These are phyloP conservation scores for Botrytis elliptica DNA, from an alignment of 2,329 filamentous ascomycete species.

Conservation along the genomic window DNA sequence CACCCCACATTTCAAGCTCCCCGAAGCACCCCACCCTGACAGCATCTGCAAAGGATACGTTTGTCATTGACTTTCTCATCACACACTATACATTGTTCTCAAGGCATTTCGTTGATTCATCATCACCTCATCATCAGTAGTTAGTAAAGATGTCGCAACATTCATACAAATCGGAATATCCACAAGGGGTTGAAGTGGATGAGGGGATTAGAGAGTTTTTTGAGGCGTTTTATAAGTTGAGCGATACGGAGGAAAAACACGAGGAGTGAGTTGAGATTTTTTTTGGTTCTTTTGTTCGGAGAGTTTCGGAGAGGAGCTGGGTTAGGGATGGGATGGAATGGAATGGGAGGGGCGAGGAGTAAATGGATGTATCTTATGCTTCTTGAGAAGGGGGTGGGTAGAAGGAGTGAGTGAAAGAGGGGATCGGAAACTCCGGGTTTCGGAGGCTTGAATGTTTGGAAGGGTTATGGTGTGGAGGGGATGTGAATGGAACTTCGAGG, in stretches of 20 bases:
- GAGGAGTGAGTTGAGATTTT: slow-evolving; percentile 47
- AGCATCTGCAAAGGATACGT: neutral
- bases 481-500: neutral
- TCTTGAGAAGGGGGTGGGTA: neutral
- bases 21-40: neutral
- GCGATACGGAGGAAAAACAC: slow-evolving; percentile 45
- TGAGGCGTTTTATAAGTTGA: slow-evolving; percentile 65
- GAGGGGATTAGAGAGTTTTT: slow-evolving; percentile 63
- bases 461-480: neutral
- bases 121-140: neutral
- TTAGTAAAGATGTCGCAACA: neutral
- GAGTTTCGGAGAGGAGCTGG: neutral
- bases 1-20: neutral
- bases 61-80: neutral
- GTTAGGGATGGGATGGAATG: neutral
- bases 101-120: neutral
- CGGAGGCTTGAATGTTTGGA: neutral
- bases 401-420: neutral
- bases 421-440: neutral
- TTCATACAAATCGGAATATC: neutral
- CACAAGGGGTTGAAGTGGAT: slow-evolving; percentile 42
- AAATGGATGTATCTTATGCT: neutral
- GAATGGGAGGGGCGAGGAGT: neutral
- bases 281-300: too few relatives aligned
- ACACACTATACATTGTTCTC: neutral